A percentile compares a stretch with the other conserved stretches of the same genome.
phyloP scores from a whole-genome alignment of 23 red algal genomes.

The Cyanidium caldarium region DNA sequence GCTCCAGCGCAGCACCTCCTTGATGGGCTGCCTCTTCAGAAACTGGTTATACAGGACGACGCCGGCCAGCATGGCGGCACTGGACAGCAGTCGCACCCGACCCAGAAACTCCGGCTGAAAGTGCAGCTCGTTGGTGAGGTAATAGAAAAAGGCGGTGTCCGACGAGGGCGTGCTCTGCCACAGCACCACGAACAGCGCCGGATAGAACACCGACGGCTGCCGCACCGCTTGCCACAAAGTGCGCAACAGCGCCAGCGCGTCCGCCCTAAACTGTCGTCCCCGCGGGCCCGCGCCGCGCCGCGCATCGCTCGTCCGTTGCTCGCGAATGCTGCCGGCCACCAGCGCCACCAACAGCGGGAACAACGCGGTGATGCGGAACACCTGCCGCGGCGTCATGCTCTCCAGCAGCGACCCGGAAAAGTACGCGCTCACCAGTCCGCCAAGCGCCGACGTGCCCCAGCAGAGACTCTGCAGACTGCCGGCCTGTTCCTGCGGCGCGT shows the following conservation, averaged over 20 bases:
- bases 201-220: constrained; percentile 35
- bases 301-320: neutral
- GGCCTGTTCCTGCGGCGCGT: constrained; percentile 17
- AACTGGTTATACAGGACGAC: constrained; percentile 44
- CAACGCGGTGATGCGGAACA: constrained; percentile 48
- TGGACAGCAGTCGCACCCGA: constrained; percentile 53
- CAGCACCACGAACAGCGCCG: constrained; percentile 52
- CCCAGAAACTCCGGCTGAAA: constrained; percentile 89
- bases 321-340: constrained; percentile 21
- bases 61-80: constrained; percentile 42
- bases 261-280: neutral
- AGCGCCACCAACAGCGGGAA: constrained; percentile 30
- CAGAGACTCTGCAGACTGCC: constrained; percentile 66
- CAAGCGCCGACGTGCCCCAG: constrained; percentile 71
- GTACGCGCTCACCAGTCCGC: constrained; percentile 62
- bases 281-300: neutral
- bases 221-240: constrained; percentile 38
- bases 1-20: constrained; percentile 39
- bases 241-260: neutral
- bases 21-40: constrained; percentile 26
- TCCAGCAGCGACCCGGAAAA: constrained; percentile 80
- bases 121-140: constrained; percentile 50
- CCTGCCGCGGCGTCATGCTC: constrained; percentile 25
- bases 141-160: constrained; percentile 77
- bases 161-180: constrained; percentile 84